Evolutionary conservation across 805 yeast genomes (phyloP), one percentile per base, ranked within the genome.

Genomic region (Yarrowia sp.): DNA sequence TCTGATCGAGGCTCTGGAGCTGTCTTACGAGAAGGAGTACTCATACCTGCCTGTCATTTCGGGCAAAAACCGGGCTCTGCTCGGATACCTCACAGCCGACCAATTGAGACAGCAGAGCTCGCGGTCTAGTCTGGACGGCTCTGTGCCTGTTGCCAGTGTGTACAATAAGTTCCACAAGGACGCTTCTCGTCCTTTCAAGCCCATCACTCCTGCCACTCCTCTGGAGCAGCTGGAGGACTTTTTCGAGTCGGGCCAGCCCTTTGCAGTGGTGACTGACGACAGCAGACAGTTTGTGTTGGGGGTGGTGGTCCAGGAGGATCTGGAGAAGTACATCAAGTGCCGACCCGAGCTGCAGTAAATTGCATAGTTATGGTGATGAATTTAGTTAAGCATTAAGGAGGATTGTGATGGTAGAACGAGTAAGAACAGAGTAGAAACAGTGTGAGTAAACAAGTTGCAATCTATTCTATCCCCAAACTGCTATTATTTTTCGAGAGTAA

Each of bases 211-310:
- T 0, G 77, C 80, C 70, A 82, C 87, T 3, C 85, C 88, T 12
- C 78, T 86, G 71, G 89, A 86, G 72, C 80, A 82, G 1, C 81
- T 86, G 71, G 86, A 85, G 22, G 73, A 71, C 43, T 86, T 86
- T 71, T 85, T 86, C 75, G 81, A 79, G 68, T 69, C 75, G 22
- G 87, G 85, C 16, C 78, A 82, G 70, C 84, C 80, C 71, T 84
- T 86, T 73, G 89, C 88, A 4, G 85, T 85, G n/a, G 78, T 86
- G 61, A 85, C 89, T 53, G 87, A 85, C 71, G 81, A 76, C 35
- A 81, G 81, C 58, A 82, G 86, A 5, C 80, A 80, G 71, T 82
- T 85, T 74, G 88, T 86, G 11, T 81, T 86, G 67, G 89, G 87
- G 5, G 88, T 86, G 16, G 88, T 86, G 38, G 85, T 87, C 2